These are phyloP conservation scores for Senecio squalidus DNA, from an alignment of 140 eudicot genomes.

Conservation along the genomic window DNA sequence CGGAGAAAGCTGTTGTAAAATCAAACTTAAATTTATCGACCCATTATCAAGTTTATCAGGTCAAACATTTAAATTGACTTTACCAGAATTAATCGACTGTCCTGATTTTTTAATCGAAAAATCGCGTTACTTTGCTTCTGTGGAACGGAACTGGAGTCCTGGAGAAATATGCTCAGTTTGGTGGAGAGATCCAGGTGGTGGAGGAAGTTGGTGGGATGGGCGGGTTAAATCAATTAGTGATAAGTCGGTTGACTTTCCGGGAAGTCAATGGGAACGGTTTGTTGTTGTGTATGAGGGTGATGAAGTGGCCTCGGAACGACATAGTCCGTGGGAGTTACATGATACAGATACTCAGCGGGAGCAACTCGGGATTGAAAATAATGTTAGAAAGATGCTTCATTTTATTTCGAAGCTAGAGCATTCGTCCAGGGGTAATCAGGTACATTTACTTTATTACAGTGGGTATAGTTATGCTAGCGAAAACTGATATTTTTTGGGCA, in stretches of 20 bases:
- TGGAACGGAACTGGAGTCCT: conserved; percentile 52
- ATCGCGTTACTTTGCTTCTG: conserved; percentile 61
- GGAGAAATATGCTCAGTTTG: conserved; percentile 78
- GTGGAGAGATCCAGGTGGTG: conserved; percentile 68
- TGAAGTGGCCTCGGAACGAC: conserved; percentile 14
- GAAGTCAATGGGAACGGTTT: conserved; percentile 89
- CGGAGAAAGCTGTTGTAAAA: conserved; percentile 84
- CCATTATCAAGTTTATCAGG: conserved; percentile 34
- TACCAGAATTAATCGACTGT: conserved; percentile 60
- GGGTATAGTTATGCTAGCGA: background rate
- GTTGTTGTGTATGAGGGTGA: conserved; percentile 33
- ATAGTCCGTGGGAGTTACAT: conserved; percentile 90
- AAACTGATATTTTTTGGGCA: too few relatives aligned
- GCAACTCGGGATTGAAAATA: conserved; percentile 43
- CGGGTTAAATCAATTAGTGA: conserved; percentile 36
- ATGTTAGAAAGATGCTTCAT: conserved; percentile 31
- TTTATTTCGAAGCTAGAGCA: conserved; percentile 39
- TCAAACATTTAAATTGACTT: conserved; percentile 44
- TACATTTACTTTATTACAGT: conserved; percentile 5
- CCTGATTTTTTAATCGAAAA: conserved; percentile 90
- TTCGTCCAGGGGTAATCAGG: conserved; percentile 49
- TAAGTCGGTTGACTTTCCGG: conserved; percentile 51
- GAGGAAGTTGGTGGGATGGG: conserved; percentile 76
- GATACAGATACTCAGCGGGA: conserved; percentile 41
- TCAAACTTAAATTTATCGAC: conserved; percentile 54